These are phyloP conservation scores for Lodderomyces metapsilosis DNA, from an alignment of 1,139 yeast species.

Conservation along the genomic window DNA sequence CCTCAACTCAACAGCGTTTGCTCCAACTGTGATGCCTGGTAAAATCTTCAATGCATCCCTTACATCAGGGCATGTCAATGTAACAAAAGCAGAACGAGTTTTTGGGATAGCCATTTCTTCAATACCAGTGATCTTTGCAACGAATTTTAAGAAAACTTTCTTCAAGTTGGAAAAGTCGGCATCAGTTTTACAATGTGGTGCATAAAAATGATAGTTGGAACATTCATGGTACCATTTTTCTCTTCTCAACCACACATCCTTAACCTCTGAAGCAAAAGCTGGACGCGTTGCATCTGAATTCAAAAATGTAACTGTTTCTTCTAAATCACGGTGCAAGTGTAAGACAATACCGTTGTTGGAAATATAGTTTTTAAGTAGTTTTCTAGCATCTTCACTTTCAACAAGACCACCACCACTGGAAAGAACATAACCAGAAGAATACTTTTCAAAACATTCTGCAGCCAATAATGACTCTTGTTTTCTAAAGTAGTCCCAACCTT, in stretches of 20 bases:
- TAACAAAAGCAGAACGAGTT: conserved; percentile 66
- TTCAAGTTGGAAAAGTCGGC: conserved; percentile 58
- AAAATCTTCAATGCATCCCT: conserved; percentile 43
- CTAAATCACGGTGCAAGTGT: conserved; percentile 86
- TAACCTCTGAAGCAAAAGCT: conserved; percentile 75
- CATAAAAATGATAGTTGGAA: conserved; percentile 74
- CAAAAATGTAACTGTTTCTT: conserved; percentile 74
- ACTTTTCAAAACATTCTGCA: conserved; percentile 45
- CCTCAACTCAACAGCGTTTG: conserved; percentile 79
- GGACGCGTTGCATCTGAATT: conserved; percentile 83
- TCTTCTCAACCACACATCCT: conserved; percentile 81
- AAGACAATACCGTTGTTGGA: conserved; percentile 71
- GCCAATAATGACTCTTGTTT: conserved; percentile 61
- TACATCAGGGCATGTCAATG: conserved; percentile 63
- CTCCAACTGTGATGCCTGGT: conserved; percentile 57
- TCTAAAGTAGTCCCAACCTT: conserved; percentile 91
- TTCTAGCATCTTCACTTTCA: conserved; percentile 70
- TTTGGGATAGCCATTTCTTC: conserved; percentile 43
- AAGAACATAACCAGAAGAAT: conserved; percentile 61
- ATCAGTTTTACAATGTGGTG: conserved; percentile 64
- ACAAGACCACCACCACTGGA: conserved; percentile 98
- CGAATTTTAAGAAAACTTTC: conserved; percentile 56
- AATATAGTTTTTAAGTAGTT: conserved; percentile 53
- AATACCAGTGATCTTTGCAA: conserved; percentile 66
- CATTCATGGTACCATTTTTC: conserved; percentile 78